Conservation (phyloP, 331 rosid genomes). For the Rosa hybrid region DNA sequence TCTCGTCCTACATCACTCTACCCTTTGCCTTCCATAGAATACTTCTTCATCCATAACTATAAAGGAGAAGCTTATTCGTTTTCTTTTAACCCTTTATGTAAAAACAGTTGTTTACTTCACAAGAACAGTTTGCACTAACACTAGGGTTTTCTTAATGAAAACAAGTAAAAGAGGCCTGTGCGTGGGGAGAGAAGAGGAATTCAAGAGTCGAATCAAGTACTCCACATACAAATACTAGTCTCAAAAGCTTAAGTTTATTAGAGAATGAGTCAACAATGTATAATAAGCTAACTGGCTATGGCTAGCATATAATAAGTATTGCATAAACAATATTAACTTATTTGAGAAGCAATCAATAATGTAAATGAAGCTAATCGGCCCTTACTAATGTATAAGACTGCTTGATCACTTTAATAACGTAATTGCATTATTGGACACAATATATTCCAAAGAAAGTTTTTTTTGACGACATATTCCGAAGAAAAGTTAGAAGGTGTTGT, state of each 20-base stretch:
- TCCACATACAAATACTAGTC: background rate
- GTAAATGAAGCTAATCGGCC: background rate
- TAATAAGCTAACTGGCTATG: background rate
- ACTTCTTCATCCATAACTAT: conserved; percentile 2
- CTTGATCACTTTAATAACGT: background rate
- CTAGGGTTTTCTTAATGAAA: background rate
- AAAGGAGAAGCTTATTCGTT: conserved; percentile 5
- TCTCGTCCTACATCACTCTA: background rate
- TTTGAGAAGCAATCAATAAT: background rate
- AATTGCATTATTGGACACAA: background rate
- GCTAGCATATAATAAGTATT: background rate
- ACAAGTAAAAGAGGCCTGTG: background rate
- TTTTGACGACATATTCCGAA: background rate
- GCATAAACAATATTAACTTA: background rate
- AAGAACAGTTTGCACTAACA: background rate
- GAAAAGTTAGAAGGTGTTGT: conserved; percentile 1
- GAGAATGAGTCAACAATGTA: background rate
- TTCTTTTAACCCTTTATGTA: background rate
- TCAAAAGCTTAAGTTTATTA: background rate
- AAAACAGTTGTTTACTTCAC: background rate
- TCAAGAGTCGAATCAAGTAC: background rate
- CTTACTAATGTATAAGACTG: background rate
- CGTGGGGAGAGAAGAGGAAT: background rate
- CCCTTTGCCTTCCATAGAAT: background rate
- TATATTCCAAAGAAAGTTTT: background rate